Percentiles rank a stretch among this genome's conserved stretches.
phyloP scores from a whole-genome alignment of 2,329 filamentous ascomycete species.

The Xylaria sp. region DNA sequence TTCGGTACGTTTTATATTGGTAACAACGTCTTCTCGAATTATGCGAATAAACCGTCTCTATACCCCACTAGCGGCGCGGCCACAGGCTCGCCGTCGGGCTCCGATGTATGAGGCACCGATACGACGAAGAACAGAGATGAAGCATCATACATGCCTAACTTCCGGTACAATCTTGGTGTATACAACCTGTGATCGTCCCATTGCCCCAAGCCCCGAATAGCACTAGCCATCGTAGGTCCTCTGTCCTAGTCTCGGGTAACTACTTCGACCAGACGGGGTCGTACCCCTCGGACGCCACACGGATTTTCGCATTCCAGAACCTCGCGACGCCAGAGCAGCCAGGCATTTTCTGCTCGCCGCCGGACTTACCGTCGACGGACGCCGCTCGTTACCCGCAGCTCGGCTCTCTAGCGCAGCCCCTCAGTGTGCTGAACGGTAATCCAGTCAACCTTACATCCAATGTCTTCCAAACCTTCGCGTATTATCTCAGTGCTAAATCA shows the following conservation, averaged over 20 bases:
- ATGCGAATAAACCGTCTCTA: conserved; percentile 20
- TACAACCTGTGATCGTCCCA: conserved; percentile 28
- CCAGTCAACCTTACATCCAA: conserved; percentile 25
- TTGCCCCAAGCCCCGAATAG: background rate
- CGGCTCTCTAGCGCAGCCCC: conserved; percentile 1
- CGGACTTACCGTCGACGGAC: conserved; percentile 17
- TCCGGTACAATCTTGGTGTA: conserved; percentile 31
- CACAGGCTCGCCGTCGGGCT: background rate
- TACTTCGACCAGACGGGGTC: conserved; percentile 28
- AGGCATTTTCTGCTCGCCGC: conserved; percentile 29
- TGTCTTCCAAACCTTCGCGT: conserved; percentile 23
- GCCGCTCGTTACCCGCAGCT: background rate
- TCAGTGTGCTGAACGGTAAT: conserved; percentile 16
- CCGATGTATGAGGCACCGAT: no score
- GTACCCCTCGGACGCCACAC: conserved; percentile 22
- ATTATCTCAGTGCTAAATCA: conserved; percentile 17
- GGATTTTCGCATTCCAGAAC: conserved; percentile 29
- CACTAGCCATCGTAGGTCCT: conserved; percentile 20
- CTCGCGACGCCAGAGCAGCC: conserved; percentile 26
- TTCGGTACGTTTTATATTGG: conserved; percentile 32
- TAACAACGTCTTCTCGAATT: conserved; percentile 31
- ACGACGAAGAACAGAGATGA: background rate
- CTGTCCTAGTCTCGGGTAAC: conserved; percentile 30
- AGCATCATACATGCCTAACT: conserved; percentile 21
- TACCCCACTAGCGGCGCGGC: background rate